Evolutionary conservation across 768 basidiomycete species (phyloP).

Genomic region (Leccinum olivaceopallidum): DNA sequence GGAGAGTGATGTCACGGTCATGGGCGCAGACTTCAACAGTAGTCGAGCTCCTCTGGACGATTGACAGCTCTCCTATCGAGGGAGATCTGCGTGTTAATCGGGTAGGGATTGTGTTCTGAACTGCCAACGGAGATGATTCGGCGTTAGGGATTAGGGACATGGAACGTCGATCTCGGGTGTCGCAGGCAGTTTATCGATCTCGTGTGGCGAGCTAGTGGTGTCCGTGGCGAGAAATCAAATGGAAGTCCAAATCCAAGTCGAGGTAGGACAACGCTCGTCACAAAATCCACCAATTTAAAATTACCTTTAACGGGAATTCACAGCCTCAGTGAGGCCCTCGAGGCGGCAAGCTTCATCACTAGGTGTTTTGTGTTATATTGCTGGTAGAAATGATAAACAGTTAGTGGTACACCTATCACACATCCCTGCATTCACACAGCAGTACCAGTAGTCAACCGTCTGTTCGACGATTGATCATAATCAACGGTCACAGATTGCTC

Average conservation of each 20-base stretch:
- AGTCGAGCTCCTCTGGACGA: constrained; percentile 50
- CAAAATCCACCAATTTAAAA: constrained; percentile 7
- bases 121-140: neutral
- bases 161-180: neutral
- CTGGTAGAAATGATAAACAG: constrained; percentile 4
- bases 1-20: constrained; percentile 48
- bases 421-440: constrained; percentile 1
- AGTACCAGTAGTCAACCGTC: constrained; percentile 8
- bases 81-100: constrained; percentile 5
- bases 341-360: neutral
- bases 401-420: constrained; percentile 9
- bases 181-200: neutral
- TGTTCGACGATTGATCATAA: constrained; percentile 25
- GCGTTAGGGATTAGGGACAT: constrained; percentile 15
- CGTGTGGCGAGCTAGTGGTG: neutral
- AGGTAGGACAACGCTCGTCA: neutral
- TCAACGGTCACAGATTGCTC: constrained; percentile 32
- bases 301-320: constrained; percentile 7
- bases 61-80: constrained; percentile 26
- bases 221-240: neutral
- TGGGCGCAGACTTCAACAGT: constrained; percentile 70
- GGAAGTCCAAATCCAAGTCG: neutral
- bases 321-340: neutral
- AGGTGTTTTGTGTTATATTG: constrained; percentile 5
- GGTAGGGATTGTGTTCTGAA: neutral